Base-by-base conservation (phyloP, 1,139 yeast species). In the Suhomyces choctaworum region DNA sequence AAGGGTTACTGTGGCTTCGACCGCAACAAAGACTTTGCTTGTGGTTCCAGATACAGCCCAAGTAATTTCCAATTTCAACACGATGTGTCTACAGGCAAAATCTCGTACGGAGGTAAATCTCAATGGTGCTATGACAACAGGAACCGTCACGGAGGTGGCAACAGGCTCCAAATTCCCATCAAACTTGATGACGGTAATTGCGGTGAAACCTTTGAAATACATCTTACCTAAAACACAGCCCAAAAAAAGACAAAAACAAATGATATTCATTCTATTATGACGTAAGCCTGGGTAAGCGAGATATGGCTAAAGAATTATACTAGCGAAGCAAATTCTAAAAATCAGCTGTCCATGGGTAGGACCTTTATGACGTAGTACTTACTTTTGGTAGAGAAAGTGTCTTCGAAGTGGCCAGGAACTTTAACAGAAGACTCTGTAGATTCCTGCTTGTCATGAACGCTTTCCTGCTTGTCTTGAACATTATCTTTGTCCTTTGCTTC, bases 1-100 rank as follows among this genome's bases (percentile, higher is more conserved):
- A 80, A 76, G 51, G 96, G 96, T 0, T 74, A 70, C 41, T 89
- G 97, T 62, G 82, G 82, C 4, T 57, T 88, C 12, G 59, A 62
- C 36, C 44, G 47, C 12, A 37, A 47, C 25, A 61, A 62, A 8
- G 58, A 59, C 22, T 58, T 70, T 28, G 55, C 52, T 11, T 70
- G 76, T 48, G 62, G 62, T 29, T 44, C 58, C 9, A 45, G 51
- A 4, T 53, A 53, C 41, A 62, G 37, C 44, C 62, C 52, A 16
- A 51, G 51, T 15, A 70, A 78, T 31, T 70, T 64, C 49, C 86
- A 80, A 47, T 80, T 81, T 51, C 71, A 64, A 14, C 72, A 64
- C 45, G 77, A 80, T 46, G 62, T 63, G 19, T 56, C 60, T 31
- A 67, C 70, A 3, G 70, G 66, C 24, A 64, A 56, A 19, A 50